A percentile compares a stretch with the other conserved stretches of the same genome.
These are phyloP conservation scores for Candida tammaniensis DNA, from an alignment of 805 yeast genomes.

Conservation along the genomic window DNA sequence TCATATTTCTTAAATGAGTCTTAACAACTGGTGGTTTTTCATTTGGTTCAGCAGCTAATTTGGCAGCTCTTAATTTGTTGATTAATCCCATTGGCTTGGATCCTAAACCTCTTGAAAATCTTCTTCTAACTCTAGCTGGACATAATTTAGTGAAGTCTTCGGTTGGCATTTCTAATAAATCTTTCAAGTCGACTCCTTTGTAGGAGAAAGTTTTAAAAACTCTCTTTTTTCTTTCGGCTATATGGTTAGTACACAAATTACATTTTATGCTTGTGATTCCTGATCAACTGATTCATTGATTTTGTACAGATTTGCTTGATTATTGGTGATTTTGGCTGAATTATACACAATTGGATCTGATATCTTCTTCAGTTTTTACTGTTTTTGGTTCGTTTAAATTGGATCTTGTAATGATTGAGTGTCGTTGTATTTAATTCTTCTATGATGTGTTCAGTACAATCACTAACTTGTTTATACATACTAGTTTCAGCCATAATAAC, in stretches of 20 bases:
- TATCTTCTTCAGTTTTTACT: neutral
- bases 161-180: slow-evolving; percentile 88
- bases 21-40: slow-evolving; percentile 98
- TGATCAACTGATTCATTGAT: too few species aligned
- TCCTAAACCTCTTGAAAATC: slow-evolving; percentile 97
- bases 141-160: slow-evolving; percentile 97
- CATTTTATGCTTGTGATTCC: too few species aligned
- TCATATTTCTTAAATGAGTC: slow-evolving; percentile 99
- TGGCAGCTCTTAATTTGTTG: slow-evolving; percentile 97
- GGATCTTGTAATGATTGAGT: neutral
- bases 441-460: neutral
- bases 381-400: neutral
- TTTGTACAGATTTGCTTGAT: too few species aligned
- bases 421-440: neutral
- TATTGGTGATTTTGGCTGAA: too few species aligned
- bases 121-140: slow-evolving; percentile 99
- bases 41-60: slow-evolving; percentile 81
- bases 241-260: slow-evolving; percentile 11
- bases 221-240: slow-evolving; percentile 77
- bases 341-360: slow-evolving; percentile 1
- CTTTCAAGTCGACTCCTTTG: slow-evolving; percentile 98
- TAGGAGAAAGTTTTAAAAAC: slow-evolving; percentile 92
- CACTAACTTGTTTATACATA: slow-evolving; percentile 27
- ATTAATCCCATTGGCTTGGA: slow-evolving; percentile 93
- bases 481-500: slow-evolving; percentile 36